Percentiles rank a stretch among this genome's conserved stretches.
These are phyloP conservation scores for Prunella vulgaris DNA, from an alignment of 257 asterid genomes.

Conservation along the genomic window DNA sequence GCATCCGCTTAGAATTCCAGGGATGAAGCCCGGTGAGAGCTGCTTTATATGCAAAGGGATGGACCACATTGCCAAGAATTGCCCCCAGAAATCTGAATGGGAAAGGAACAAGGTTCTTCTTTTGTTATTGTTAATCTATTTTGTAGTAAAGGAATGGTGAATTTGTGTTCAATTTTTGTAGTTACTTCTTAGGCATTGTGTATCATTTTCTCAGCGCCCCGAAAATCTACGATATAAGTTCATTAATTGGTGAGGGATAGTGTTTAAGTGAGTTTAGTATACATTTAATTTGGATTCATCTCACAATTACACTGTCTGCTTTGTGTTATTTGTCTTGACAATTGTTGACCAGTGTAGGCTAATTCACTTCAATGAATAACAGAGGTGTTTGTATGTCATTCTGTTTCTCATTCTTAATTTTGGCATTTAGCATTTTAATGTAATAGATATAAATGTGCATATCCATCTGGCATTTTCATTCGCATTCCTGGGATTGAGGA, in stretches of 20 bases:
- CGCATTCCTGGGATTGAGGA: not conserved
- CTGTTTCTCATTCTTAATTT: not conserved
- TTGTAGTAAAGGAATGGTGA: not conserved
- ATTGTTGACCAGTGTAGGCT: not conserved
- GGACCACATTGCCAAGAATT: conserved; percentile 79
- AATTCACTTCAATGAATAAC: not conserved
- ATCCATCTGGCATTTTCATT: not conserved
- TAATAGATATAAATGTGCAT: not conserved
- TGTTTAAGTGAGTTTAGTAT: not conserved
- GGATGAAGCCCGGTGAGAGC: conserved; percentile 98
- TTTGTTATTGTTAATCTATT: not conserved
- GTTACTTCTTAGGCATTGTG: not conserved
- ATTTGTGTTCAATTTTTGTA: not conserved
- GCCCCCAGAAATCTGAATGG: conserved; percentile 78
- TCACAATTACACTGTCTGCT: not conserved
- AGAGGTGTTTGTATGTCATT: not conserved
- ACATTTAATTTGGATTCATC: too few relatives aligned
- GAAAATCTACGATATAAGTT: too few relatives aligned
- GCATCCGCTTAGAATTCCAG: conserved; percentile 79
- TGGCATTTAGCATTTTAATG: not conserved
- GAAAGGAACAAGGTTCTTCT: conserved; percentile 77
- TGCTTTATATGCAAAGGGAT: conserved; percentile 73
- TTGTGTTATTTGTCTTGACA: not conserved
- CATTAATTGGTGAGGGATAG: not conserved
- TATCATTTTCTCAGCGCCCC: not conserved